A percentile compares a stretch with the other conserved stretches of the same genome.
Evolutionary conservation across 2,329 filamentous ascomycete species (phyloP).

Genomic region (Botrytis elliptica): DNA sequence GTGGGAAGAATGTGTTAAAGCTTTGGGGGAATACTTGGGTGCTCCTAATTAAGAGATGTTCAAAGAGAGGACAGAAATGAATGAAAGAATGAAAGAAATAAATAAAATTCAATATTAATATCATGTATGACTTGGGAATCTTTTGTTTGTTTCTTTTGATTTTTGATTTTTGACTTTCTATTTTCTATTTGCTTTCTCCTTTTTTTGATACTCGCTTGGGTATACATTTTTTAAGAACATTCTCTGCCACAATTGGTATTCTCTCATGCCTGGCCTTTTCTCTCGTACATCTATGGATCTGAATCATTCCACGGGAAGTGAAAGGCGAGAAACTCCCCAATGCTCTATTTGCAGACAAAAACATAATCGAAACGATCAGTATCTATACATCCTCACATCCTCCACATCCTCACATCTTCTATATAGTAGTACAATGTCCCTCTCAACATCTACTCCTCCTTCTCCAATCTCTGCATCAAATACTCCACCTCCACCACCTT

Average conservation of each 20-base stretch:
- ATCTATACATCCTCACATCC: background rate
- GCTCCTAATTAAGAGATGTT: slow-evolving; percentile 40
- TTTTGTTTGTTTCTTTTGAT: background rate
- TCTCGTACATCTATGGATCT: background rate
- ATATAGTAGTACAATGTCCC: background rate
- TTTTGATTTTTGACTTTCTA: background rate
- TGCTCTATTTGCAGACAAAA: background rate
- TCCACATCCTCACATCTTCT: background rate
- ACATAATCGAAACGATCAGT: background rate
- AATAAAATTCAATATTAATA: slow-evolving; percentile 24
- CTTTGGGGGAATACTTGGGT: slow-evolving; percentile 70
- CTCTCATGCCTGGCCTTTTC: background rate
- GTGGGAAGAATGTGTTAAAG: slow-evolving; percentile 74
- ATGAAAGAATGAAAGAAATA: background rate
- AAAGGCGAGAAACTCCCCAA: background rate
- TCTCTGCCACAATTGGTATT: background rate
- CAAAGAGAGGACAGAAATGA: background rate
- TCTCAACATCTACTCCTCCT: slow-evolving; percentile 20
- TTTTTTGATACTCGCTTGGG: background rate
- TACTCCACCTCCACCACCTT: slow-evolving; percentile 99
- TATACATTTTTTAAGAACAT: background rate
- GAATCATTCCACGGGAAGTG: background rate
- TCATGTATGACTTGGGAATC: background rate
- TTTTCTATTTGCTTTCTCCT: background rate
- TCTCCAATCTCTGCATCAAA: slow-evolving; percentile 82